Evolutionary conservation across 208 protist genomes (phyloP).

Genomic region (Histomonas meleagridis): DNA sequence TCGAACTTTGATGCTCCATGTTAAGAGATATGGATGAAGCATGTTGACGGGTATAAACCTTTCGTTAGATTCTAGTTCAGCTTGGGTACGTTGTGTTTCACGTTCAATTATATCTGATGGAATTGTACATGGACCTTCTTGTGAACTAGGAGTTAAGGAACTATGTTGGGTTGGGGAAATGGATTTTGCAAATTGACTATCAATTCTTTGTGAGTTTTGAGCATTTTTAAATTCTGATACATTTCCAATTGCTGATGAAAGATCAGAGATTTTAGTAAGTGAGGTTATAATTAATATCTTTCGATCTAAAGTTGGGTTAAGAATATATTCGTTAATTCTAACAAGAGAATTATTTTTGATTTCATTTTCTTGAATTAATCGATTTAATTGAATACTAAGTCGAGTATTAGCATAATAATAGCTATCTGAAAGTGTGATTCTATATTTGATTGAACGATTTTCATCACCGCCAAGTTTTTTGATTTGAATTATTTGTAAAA

Average conservation of each 20-base stretch:
- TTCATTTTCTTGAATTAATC: not conserved
- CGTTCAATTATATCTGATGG: not conserved
- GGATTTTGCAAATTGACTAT: not conserved
- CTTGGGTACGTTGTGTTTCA: not conserved
- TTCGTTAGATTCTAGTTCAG: too few species aligned
- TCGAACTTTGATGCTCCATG: not conserved
- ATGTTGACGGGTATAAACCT: not conserved
- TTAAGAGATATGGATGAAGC: not conserved
- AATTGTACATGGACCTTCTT: not conserved
- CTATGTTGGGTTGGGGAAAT: too few species aligned
- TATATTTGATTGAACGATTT: too few species aligned
- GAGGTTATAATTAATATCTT: not conserved
- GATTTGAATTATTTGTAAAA: not conserved
- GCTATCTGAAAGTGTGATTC: not conserved
- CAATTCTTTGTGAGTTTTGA: too few species aligned
- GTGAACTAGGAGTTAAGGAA: not conserved
- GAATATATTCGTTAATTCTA: not conserved
- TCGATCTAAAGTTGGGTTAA: not conserved
- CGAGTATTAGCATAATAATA: not conserved
- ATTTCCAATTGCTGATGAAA: not conserved
- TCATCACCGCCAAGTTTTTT: not conserved
- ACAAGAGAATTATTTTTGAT: not conserved
- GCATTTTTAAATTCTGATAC: too few species aligned
- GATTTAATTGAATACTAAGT: not conserved
- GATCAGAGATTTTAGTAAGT: not conserved